Percentiles rank a stretch among this genome's conserved stretches.
phyloP scores from a whole-genome alignment of 805 yeast species.

The Saccharomycopsis babjevae region DNA sequence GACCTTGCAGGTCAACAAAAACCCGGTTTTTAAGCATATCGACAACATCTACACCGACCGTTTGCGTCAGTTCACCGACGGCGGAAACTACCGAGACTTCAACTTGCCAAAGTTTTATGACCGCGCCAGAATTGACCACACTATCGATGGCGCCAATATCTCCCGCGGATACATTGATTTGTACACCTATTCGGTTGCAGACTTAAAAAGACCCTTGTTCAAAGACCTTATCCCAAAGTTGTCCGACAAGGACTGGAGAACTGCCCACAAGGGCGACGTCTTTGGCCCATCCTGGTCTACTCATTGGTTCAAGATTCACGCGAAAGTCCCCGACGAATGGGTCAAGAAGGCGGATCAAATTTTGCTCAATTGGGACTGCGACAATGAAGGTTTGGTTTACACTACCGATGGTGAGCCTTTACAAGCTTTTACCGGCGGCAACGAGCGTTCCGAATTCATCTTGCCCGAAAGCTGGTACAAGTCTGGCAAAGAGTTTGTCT shows the following conservation, averaged over 20 bases:
- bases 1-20: conserved; percentile 25
- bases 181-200: conserved; percentile 66
- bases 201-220: conserved; percentile 53
- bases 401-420: conserved; percentile 53
- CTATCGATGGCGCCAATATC: conserved; percentile 23
- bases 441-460: conserved; percentile 65
- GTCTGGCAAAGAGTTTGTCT: conserved; percentile 43
- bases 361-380: conserved; percentile 74
- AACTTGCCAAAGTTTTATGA: conserved; percentile 80
- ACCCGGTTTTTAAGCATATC: conserved; percentile 67
- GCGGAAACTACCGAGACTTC: conserved; percentile 61
- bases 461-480: conserved; percentile 47
- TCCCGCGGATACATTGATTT: conserved; percentile 41
- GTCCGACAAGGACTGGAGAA: conserved; percentile 36
- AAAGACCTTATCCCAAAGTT: conserved; percentile 45
- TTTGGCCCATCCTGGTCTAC: conserved; percentile 98
- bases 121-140: conserved; percentile 40
- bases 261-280: conserved; percentile 56
- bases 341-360: conserved; percentile 37
- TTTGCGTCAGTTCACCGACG: conserved; percentile 65
- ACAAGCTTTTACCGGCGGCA: conserved; percentile 83
- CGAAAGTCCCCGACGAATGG: conserved; percentile 52
- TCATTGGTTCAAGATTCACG: conserved; percentile 74
- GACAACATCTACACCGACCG: conserved; percentile 65
- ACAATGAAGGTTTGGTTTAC: conserved; percentile 78